Percentiles rank a stretch among this genome's conserved stretches.
These are phyloP conservation scores for Komagataella mondaviorum DNA, from an alignment of 805 yeast genomes.

Conservation along the genomic window DNA sequence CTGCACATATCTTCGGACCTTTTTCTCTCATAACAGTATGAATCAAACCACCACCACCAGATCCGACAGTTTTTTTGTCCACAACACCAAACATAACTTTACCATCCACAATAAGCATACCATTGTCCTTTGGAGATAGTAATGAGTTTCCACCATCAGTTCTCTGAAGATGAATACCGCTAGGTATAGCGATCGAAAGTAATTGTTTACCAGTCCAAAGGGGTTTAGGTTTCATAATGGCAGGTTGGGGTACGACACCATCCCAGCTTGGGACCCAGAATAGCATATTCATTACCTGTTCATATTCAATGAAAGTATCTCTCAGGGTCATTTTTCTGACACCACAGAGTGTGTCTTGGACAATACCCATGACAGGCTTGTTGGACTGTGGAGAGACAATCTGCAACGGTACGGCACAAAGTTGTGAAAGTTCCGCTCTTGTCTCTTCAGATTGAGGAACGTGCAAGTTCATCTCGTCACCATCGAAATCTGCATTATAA, in stretches of 20 bases:
- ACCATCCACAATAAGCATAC: constrained; percentile 93
- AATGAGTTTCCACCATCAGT: constrained; percentile 82
- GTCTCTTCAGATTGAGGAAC: constrained; percentile 98
- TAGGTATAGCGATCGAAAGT: constrained; percentile 84
- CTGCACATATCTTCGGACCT: constrained; percentile 85
- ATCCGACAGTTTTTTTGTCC: constrained; percentile 96
- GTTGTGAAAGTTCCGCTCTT: constrained; percentile 86
- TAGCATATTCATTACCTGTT: constrained; percentile 90
- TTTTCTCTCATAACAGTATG: constrained; percentile 97
- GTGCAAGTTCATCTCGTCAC: constrained; percentile 99
- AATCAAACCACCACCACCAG: constrained; percentile 95
- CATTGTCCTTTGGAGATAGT: constrained; percentile 80
- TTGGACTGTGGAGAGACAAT: constrained; percentile 97
- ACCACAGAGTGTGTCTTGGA: constrained; percentile 97
- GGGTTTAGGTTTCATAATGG: constrained; percentile 87
- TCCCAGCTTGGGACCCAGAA: constrained; percentile 99
- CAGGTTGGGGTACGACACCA: constrained; percentile 94
- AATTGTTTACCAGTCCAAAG: constrained; percentile 97
- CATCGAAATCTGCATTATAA: constrained; percentile 99
- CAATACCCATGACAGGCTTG: constrained; percentile 99
- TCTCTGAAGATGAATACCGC: constrained; percentile 89
- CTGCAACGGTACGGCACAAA: constrained; percentile 95
- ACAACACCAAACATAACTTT: constrained; percentile 97
- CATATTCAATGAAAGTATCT: constrained; percentile 79
- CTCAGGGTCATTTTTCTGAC: constrained; percentile 88